Percentiles rank a stretch among this genome's conserved stretches.
Conservation (phyloP, 805 yeast species). For the Candida qinlingensis region DNA sequence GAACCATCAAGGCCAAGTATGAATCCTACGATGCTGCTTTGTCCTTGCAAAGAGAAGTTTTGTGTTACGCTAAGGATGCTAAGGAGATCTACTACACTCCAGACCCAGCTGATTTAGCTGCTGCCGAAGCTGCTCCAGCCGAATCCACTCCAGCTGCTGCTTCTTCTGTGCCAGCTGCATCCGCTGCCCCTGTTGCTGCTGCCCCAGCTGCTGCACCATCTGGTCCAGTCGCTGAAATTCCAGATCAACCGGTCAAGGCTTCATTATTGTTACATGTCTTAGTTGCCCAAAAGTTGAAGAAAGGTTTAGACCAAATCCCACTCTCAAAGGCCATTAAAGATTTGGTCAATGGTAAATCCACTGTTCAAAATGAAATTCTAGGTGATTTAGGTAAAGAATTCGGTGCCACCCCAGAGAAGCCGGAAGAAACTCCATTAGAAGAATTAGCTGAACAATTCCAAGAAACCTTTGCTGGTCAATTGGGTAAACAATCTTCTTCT, state of each 20-base stretch:
- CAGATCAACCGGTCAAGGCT: slow-evolving; percentile 90
- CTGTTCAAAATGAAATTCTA: slow-evolving; percentile 95
- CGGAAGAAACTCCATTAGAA: slow-evolving; percentile 94
- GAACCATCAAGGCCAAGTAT: slow-evolving; percentile 89
- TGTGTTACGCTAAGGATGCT: slow-evolving; percentile 93
- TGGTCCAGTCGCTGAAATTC: slow-evolving; percentile 77
- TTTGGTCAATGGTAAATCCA: slow-evolving; percentile 96
- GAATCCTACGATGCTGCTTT: slow-evolving; percentile 98
- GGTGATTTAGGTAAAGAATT: slow-evolving; percentile 99
- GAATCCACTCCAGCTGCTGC: slow-evolving; percentile 48
- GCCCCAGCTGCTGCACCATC: slow-evolving; percentile 60
- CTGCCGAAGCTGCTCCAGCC: slow-evolving; percentile 29
- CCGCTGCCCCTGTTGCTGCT: slow-evolving; percentile 55
- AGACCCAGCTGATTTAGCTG: slow-evolving; percentile 49
- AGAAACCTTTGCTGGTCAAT: slow-evolving; percentile 78
- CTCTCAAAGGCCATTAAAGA: slow-evolving; percentile 93
- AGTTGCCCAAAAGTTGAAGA: slow-evolving; percentile 94
- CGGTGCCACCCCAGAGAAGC: slow-evolving; percentile 97
- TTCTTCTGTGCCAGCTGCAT: slow-evolving; percentile 49
- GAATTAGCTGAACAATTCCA: slow-evolving; percentile 96
- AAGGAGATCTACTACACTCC: slow-evolving; percentile 95
- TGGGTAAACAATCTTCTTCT: slow-evolving; percentile 92
- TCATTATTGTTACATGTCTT: slow-evolving; percentile 75
- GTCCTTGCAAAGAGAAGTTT: slow-evolving; percentile 78
- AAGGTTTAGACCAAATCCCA: slow-evolving; percentile 79